Conservation (phyloP, 306 rosid species). For the Lagenaria siceraria region DNA sequence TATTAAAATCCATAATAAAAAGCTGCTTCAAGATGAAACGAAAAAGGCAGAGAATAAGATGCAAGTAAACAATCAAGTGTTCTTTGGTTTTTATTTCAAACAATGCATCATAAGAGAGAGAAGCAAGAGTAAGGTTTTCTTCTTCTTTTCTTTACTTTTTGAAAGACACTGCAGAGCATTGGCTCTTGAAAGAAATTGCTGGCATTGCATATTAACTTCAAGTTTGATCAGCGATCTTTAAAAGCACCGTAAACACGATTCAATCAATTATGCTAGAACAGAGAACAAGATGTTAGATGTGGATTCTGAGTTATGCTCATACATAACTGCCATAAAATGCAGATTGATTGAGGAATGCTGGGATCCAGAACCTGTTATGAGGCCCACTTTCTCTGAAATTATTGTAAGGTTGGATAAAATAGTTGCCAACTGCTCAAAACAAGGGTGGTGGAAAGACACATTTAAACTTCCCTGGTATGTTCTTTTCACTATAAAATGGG, state of each 20-base stretch:
- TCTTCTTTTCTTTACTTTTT: not conserved
- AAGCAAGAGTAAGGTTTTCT: not conserved
- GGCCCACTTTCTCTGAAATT: constrained; percentile 82
- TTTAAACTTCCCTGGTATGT: constrained; percentile 94
- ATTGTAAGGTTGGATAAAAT: constrained; percentile 76
- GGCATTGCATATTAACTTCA: not conserved
- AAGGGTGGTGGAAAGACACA: constrained; percentile 98
- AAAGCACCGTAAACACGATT: not conserved
- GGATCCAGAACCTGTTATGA: constrained; percentile 64
- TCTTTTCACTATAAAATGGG: not conserved
- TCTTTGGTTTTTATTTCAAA: not conserved
- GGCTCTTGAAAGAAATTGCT: not conserved
- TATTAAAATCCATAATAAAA: not conserved
- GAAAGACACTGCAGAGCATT: not conserved
- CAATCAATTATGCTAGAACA: not conserved
- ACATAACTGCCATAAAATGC: not conserved
- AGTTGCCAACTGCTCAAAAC: constrained; percentile 75
- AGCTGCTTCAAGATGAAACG: not conserved
- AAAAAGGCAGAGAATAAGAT: too few species aligned
- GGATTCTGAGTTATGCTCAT: not conserved
- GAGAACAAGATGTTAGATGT: not conserved
- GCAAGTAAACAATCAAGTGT: not conserved
- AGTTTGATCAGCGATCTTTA: not conserved
- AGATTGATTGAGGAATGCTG: constrained; percentile 97
- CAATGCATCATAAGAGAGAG: not conserved